phyloP scores from a whole-genome alignment of 179 eudicot genomes.

The Vitellaria paradoxa region DNA sequence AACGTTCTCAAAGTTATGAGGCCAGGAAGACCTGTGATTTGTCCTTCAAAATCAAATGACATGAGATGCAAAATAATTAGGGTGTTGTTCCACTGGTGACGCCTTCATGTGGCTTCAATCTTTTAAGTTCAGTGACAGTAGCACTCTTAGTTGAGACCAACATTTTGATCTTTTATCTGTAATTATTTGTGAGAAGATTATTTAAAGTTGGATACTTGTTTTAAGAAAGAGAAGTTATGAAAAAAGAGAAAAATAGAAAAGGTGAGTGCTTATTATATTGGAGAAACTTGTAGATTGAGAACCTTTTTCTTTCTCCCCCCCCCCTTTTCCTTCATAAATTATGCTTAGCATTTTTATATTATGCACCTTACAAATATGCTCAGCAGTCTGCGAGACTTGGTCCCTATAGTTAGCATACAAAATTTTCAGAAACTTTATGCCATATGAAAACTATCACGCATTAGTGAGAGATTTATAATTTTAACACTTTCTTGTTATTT shows the following conservation, averaged over 20 bases:
- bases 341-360: not conserved
- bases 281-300: not conserved
- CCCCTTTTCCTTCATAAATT: no score
- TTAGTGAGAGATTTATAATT: not conserved
- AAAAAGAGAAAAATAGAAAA: not conserved
- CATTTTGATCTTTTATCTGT: not conserved
- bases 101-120: not conserved
- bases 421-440: not conserved
- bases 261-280: not conserved
- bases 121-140: not conserved
- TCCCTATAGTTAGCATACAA: not conserved
- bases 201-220: not conserved
- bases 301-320: not conserved
- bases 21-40: not conserved
- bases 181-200: not conserved
- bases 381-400: not conserved
- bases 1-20: constrained; percentile 3
- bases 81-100: not conserved
- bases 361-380: not conserved
- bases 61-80: not conserved
- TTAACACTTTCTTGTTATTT: not conserved
- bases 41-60: not conserved
- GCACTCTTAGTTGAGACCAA: not conserved
- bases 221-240: not conserved
- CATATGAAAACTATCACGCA: not conserved